Evolutionary conservation across 2,329 filamentous ascomycete species (phyloP).

Genomic region (Penicillium nordicum): DNA sequence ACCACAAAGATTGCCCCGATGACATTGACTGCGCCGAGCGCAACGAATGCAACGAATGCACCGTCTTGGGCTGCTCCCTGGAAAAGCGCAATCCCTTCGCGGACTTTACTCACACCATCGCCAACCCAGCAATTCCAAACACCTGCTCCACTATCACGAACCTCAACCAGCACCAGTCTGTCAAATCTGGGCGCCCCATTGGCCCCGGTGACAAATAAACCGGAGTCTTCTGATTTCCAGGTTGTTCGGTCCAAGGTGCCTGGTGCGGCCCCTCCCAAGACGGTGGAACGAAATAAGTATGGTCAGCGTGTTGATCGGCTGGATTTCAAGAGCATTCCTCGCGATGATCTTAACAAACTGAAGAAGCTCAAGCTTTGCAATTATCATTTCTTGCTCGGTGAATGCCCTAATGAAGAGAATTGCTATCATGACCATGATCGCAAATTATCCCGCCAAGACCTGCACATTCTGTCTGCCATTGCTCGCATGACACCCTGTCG

Average conservation of each 20-base stretch:
- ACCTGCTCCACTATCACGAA: constrained; percentile 31
- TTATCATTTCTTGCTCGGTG: constrained; percentile 56
- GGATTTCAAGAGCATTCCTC: constrained; percentile 50
- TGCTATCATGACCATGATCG: constrained; percentile 56
- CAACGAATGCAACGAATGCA: constrained; percentile 7
- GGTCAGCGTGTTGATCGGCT: constrained; percentile 58
- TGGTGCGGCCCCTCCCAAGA: constrained; percentile 27
- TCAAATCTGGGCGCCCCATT: constrained; percentile 34
- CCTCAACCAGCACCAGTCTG: constrained; percentile 41
- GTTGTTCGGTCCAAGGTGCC: constrained; percentile 37
- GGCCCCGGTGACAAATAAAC: constrained; percentile 35
- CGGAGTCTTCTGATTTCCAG: constrained; percentile 39
- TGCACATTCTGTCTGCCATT: constrained; percentile 54
- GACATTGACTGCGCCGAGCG: background rate
- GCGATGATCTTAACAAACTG: constrained; percentile 56
- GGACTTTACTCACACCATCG: constrained; percentile 34
- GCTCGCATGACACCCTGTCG: constrained; percentile 62
- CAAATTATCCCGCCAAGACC: constrained; percentile 52
- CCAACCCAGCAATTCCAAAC: constrained; percentile 32
- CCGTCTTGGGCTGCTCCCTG: constrained; percentile 33
- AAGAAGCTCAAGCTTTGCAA: constrained; percentile 64
- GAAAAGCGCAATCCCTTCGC: constrained; percentile 31
- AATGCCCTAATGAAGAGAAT: constrained; percentile 52
- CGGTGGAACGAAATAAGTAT: constrained; percentile 55
- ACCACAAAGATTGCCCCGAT: constrained; percentile 44